Evolutionary conservation across 805 yeast species (phyloP).

Genomic region (Hanseniaspora guilliermondii): DNA sequence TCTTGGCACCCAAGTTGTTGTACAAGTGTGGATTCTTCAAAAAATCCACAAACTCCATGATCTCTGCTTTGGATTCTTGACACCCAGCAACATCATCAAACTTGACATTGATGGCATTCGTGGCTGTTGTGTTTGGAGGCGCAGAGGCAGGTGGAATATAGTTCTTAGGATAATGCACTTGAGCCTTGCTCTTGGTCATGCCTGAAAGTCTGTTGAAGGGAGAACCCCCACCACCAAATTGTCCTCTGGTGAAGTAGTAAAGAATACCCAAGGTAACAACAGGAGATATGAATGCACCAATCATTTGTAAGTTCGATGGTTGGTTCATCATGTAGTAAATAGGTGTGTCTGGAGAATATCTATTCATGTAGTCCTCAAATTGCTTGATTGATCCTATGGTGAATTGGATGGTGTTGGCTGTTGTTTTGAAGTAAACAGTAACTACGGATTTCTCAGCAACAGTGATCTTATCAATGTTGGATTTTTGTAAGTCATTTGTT

Average conservation of each 20-base stretch:
- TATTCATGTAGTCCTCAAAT: constrained; percentile 70
- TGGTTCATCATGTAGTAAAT: constrained; percentile 38
- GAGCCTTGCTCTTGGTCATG: constrained; percentile 81
- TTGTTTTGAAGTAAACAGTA: constrained; percentile 20
- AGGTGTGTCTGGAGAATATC: constrained; percentile 11
- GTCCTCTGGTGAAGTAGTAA: constrained; percentile 24
- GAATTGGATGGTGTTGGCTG: constrained; percentile 31
- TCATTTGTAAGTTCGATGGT: constrained; percentile 47
- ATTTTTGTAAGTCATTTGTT: constrained; percentile 48
- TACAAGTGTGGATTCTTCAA: constrained; percentile 81
- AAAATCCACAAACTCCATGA: constrained; percentile 93
- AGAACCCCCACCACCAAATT: constrained; percentile 40
- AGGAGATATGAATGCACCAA: constrained; percentile 66
- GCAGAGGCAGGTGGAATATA: constrained; percentile 10
- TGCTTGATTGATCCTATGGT: constrained; percentile 79
- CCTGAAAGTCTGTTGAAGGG: constrained; percentile 43
- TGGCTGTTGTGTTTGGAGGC: constrained; percentile 1
- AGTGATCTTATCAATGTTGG: constrained; percentile 58
- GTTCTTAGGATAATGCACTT: constrained; percentile 5
- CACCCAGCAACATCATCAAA: constrained; percentile 96
- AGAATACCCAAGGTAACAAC: constrained; percentile 68
- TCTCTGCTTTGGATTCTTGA: constrained; percentile 92
- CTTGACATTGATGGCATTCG: constrained; percentile 40
- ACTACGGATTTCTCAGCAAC: constrained; percentile 66
- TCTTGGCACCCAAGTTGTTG: constrained; percentile 88